Base-by-base conservation (phyloP, 331 rosid genomes). In the Dryas integrifolia region DNA sequence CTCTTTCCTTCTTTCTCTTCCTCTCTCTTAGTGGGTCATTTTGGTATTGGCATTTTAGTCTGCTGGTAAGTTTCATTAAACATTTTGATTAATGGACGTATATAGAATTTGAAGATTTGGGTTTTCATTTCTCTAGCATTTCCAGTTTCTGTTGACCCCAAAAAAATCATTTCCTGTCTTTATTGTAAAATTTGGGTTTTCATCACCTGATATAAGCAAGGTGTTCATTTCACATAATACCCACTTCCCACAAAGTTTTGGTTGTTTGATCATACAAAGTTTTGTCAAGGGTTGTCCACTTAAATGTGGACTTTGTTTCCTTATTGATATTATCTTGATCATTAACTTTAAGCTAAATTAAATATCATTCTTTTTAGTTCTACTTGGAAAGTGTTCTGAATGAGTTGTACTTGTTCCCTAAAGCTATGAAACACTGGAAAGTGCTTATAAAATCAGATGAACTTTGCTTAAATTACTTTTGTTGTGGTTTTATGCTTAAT, bases 361-460 rank as follows among this genome's bases (percentile, higher is more conserved):
- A 58, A 58, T 46, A 72, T 49, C 58, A 48, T 49, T 67, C 16
- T 72, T 58, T 58, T 14, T 13, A 24, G 56, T 57, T 57, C 35
- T 24, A 14, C 59, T 67, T 16, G 46, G 72, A 70, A 57, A 70
- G 41, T 9, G 16, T 58, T 55, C 63, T 24, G 21, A 70, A 72
- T 72, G 75, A 56, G 62, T 73, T 62, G 74, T 85, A 7, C n/a
- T 61, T 77, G 73, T 72, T 83, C 83, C 79, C 30, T 76, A 80
- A 85, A 83, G 89, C 70, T 69, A 49, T 14, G 69, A 65, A 55
- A 60, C 78, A 73, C 76, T 69, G 70, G 60, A 59, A 75, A 83
- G 81, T 73, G 82, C 49, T 65, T 70, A 21, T 50, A n/a, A 4
- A 60, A 72, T 80, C 77, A 67, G 73, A 73, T 45, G 76, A 81